Evolutionary conservation across 2,329 filamentous ascomycete species (phyloP).

Genomic region (Cryphonectria japonica): DNA sequence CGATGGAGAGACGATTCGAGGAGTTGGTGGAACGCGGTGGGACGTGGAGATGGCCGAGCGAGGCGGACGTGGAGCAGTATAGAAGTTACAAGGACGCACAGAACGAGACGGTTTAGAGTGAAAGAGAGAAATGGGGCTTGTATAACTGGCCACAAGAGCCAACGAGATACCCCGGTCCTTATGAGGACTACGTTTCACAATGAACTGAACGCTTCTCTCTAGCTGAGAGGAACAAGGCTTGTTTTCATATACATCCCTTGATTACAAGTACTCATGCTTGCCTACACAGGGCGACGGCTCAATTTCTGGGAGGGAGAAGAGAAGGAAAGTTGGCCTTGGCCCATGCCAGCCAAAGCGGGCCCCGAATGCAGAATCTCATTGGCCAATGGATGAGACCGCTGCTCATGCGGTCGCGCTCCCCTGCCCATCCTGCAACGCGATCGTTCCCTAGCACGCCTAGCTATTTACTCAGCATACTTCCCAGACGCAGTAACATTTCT

Average conservation of each 20-base stretch:
- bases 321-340: not conserved
- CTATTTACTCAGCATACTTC: not conserved
- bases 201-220: not conserved
- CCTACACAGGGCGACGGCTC: not conserved
- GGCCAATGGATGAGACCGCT: not conserved
- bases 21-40: conserved; percentile 35
- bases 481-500: not conserved
- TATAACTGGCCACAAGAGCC: not conserved
- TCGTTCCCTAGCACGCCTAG: not conserved
- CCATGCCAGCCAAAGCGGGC: not conserved
- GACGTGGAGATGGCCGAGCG: conserved; percentile 45
- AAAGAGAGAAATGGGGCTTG: not conserved
- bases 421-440: not conserved
- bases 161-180: not conserved
- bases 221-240: not conserved
- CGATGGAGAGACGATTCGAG: conserved; percentile 37
- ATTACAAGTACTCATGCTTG: not conserved
- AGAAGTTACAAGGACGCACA: conserved; percentile 23
- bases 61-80: conserved; percentile 42
- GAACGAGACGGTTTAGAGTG: not conserved
- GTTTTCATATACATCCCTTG: not conserved
- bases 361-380: not conserved
- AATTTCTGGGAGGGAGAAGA: not conserved
- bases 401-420: not conserved
- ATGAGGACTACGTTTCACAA: not conserved